A percentile compares a stretch with the other conserved stretches of the same genome.
These are phyloP conservation scores for Kazachstania psychrophila DNA, from an alignment of 805 yeast species.

Conservation along the genomic window DNA sequence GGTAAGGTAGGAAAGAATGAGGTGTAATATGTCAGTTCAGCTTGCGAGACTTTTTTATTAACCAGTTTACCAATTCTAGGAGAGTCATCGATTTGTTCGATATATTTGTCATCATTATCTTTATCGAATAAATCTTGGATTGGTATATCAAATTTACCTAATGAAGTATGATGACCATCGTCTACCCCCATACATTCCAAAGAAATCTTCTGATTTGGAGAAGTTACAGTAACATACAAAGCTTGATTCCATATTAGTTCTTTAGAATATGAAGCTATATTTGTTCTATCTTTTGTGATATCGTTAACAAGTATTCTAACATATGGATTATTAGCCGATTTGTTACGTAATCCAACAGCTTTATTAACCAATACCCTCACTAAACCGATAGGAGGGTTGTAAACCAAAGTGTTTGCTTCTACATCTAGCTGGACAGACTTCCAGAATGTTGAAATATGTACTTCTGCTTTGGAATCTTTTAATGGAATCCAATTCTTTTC, in stretches of 20 bases:
- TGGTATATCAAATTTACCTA: constrained; percentile 69
- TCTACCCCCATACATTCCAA: constrained; percentile 80
- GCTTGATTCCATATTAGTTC: constrained; percentile 77
- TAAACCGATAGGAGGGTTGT: constrained; percentile 83
- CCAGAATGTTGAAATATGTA: constrained; percentile 61
- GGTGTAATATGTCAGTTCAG: constrained; percentile 57
- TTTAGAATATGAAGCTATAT: constrained; percentile 50
- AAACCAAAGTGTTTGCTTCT: constrained; percentile 59
- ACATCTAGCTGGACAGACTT: constrained; percentile 64
- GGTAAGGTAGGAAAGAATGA: constrained; percentile 75
- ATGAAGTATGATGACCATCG: constrained; percentile 61
- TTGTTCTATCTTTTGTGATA: constrained; percentile 62
- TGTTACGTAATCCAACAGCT: constrained; percentile 57
- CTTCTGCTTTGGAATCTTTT: constrained; percentile 57
- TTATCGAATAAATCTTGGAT: constrained; percentile 54
- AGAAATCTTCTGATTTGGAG: constrained; percentile 66
- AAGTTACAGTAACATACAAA: constrained; percentile 65
- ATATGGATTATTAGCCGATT: constrained; percentile 83
- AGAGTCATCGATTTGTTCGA: constrained; percentile 47
- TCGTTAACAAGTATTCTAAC: constrained; percentile 66
- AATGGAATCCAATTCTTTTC: constrained; percentile 71
- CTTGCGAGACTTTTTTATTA: constrained; percentile 67
- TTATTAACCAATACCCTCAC: constrained; percentile 58
- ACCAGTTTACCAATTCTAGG: constrained; percentile 51
- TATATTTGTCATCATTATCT: constrained; percentile 46